Evolutionary conservation across 306 rosid genomes (phyloP), one percentile per base, ranked within the genome.

Genomic region (Pterocarpus santalinus): DNA sequence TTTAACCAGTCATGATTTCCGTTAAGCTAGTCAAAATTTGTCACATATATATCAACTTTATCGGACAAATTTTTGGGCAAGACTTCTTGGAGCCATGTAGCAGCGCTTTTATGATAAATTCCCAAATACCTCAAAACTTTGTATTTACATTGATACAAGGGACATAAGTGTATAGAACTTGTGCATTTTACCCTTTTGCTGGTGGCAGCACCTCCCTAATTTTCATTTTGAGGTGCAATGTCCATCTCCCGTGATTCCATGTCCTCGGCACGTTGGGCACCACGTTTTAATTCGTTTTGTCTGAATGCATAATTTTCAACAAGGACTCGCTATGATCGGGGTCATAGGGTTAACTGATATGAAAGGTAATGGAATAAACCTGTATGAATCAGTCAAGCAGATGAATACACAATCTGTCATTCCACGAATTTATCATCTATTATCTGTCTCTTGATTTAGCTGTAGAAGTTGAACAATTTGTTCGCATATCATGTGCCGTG

Each of bases 401-500:
- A 73, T 44, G 33, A 41, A 39, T 71, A 58, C 63, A 52, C 36
- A 2, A 46, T 28, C 12, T 39, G 16, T 44, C 36, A 72, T 44
- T 44, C 41, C 36, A 36, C 5, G 15, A 60, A 30, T 39, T 58
- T 68, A 43, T 74, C 76, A 57, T 68, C 62, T 52, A 39, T 67
- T 33, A 58, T 67, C 41, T 65, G 56, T 51, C 73, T 36, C 60
- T 8, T 77, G 13, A 74, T 55, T 53, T 62, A 13, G 75, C 73
- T 12, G 5, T 34, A 10, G 2, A 66, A 57, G 58, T 67, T 36
- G n/a, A 75, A 66, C 64, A 57, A 56, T 38, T 39, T 53, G 16
- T 30, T 60, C 36, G 22, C 74, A 34, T 16, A 41, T 78, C 88
- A 77, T 56, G 86, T 81, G 81, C 70, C 53, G 41, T 9, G 79